A percentile compares a stretch with the other conserved stretches of the same genome.
These are phyloP conservation scores for Fusarium sp. DNA, from an alignment of 2,329 filamentous ascomycete genomes.

Conservation along the genomic window DNA sequence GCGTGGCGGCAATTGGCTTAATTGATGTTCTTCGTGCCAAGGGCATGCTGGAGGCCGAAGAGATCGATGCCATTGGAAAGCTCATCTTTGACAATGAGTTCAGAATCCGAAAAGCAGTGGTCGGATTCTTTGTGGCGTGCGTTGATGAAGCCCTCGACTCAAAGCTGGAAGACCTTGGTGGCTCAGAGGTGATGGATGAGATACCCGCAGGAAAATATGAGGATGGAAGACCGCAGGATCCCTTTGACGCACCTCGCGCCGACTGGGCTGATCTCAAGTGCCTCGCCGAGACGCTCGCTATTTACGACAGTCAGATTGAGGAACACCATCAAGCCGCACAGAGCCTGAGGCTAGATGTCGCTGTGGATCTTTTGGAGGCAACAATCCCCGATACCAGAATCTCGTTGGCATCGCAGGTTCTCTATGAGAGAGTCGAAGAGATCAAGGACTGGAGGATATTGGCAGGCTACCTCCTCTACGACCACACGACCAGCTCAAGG, in stretches of 20 bases:
- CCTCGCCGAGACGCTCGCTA: constrained; percentile 83
- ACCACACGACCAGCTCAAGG: constrained; percentile 78
- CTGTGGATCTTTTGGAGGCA: constrained; percentile 69
- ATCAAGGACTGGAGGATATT: constrained; percentile 89
- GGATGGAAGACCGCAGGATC: constrained; percentile 57
- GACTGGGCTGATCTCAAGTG: constrained; percentile 95
- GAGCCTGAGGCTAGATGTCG: constrained; percentile 60
- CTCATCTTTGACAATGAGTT: constrained; percentile 90
- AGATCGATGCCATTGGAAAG: constrained; percentile 88
- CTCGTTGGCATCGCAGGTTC: constrained; percentile 84
- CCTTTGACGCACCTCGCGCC: constrained; percentile 79
- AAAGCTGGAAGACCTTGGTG: constrained; percentile 86
- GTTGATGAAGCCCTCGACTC: constrained; percentile 84
- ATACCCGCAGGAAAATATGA: constrained; percentile 75
- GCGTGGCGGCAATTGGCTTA: constrained; percentile 83
- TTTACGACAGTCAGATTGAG: constrained; percentile 80
- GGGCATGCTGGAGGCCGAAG: constrained; percentile 88
- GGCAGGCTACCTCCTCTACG: constrained; percentile 90
- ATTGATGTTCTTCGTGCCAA: constrained; percentile 85
- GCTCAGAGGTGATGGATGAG: constrained; percentile 81
- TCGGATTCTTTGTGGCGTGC: constrained; percentile 89
- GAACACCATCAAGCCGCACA: constrained; percentile 65
- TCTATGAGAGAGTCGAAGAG: constrained; percentile 85
- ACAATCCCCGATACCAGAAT: constrained; percentile 82
- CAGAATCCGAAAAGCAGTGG: constrained; percentile 87